Base-by-base conservation (phyloP, 768 basidiomycete species). In the Leccinum disarticulatum region DNA sequence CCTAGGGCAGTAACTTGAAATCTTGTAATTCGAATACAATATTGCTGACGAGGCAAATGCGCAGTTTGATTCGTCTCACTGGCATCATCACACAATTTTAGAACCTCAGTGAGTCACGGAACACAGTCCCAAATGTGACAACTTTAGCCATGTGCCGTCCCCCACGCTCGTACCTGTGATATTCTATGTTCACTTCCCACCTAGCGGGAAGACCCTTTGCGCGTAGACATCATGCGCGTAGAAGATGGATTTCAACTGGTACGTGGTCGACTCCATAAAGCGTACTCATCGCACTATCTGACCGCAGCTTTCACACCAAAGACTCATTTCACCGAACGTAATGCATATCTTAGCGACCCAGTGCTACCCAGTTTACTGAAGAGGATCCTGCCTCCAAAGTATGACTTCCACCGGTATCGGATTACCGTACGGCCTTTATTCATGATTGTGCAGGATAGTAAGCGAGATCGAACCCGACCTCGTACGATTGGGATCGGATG, bases 171-270 rank as follows among this genome's bases (percentile, higher is more conserved):
- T 2, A 55, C 14, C 19, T 30, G 50, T 55, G 36, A 15, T 22
- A 11, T n/a, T 8, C 2, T 30, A 27, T 6, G 52, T 25, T 17
- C n/a, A 30, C 3, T 35, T 64, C 43, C 47, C 54, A 55, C 49
- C 52, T 28, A 13, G 51, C 11, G 43, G 51, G 7, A 47, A 38
- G 43, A 27, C 13, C 9, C 30, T 25, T 55, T 38, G 27, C 14
- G 35, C 35, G 19, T 60, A 38, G 31, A n/a, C 41, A 41, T 19
- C 54, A 88, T 90, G 88, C 82, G 81, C 48, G 73, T 82, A 33
- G 86, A 88, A 69, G 79, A 88, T 51, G 88, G 88, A 35, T 88
- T 88, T 64, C 86, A 88, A 62, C 77, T 76, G 62, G 87, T 84
- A 60, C 41, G 73, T 66, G 28, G 59, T 51, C 56, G 6, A 41